Evolutionary conservation across 441 rosid genomes (phyloP).

Genomic region (Capsella rubella): DNA sequence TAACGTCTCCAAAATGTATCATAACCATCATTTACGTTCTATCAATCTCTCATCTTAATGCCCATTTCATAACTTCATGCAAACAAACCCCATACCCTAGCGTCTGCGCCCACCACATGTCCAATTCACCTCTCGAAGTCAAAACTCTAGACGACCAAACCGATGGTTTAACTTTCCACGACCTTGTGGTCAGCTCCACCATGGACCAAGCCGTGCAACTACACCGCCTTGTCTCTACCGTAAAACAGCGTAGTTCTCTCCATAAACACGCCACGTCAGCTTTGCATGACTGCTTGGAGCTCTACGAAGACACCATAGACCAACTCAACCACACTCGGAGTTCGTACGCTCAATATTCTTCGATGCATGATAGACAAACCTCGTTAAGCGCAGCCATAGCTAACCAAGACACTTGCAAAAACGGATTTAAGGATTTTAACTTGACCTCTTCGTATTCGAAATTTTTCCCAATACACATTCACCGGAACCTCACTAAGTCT

Average conservation of each 20-base stretch:
- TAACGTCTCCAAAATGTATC: constrained; percentile 28
- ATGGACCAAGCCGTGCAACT: constrained; percentile 59
- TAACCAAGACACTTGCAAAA: constrained; percentile 64
- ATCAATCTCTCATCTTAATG: constrained; percentile 42
- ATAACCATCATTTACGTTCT: constrained; percentile 25
- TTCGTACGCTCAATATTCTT: constrained; percentile 42
- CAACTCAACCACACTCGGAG: constrained; percentile 60
- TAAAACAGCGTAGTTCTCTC: constrained; percentile 51
- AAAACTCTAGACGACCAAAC: constrained; percentile 43
- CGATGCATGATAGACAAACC: constrained; percentile 51
- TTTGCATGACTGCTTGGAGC: constrained; percentile 71
- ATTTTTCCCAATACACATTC: constrained; percentile 45
- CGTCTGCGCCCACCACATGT: constrained; percentile 54
- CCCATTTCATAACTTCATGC: constrained; percentile 55
- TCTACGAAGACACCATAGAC: constrained; percentile 62
- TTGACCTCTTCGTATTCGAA: constrained; percentile 47
- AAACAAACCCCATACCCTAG: constrained; percentile 66
- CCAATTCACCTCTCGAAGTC: constrained; percentile 33
- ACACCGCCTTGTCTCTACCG: constrained; percentile 50
- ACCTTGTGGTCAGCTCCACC: constrained; percentile 55
- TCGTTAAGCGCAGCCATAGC: constrained; percentile 68
- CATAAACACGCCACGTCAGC: constrained; percentile 59
- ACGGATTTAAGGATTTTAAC: constrained; percentile 63
- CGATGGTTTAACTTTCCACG: constrained; percentile 47
- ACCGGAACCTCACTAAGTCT: constrained; percentile 60